A percentile compares a stretch with the other conserved stretches of the same genome.
Evolutionary conservation across 371 early-diverging fungal genomes (phyloP).

Genomic region (Amoeboradix gromovi): DNA sequence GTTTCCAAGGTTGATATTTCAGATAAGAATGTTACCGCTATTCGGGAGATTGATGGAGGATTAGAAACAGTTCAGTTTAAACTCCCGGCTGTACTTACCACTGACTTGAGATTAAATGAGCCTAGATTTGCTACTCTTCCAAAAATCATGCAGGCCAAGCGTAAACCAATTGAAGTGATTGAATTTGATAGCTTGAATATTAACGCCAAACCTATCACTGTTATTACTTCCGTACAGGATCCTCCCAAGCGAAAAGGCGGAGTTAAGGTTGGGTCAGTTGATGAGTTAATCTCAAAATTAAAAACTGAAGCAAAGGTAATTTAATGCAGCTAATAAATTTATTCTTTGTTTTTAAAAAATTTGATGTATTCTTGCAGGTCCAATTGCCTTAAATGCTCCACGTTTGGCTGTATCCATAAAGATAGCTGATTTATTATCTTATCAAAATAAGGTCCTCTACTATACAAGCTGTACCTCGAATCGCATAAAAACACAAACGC

Average conservation of each 20-base stretch:
- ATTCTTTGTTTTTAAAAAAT: background rate
- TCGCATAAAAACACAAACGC: constrained; percentile 41
- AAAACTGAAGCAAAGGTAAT: constrained; percentile 33
- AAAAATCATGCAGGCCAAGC: constrained; percentile 93
- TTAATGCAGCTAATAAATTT: no score
- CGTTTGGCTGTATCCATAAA: background rate
- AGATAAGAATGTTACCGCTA: constrained; percentile 37
- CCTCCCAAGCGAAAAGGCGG: constrained; percentile 82
- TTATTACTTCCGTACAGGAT: constrained; percentile 60
- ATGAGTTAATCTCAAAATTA: constrained; percentile 56
- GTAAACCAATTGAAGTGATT: constrained; percentile 65
- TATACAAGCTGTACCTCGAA: constrained; percentile 18
- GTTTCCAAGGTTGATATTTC: constrained; percentile 70
- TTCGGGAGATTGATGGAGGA: constrained; percentile 89
- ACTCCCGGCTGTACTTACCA: constrained; percentile 71
- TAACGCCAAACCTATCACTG: constrained; percentile 47
- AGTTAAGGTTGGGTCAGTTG: constrained; percentile 67
- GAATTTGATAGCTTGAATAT: constrained; percentile 50
- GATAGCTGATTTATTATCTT: background rate
- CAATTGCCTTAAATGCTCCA: background rate
- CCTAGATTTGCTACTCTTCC: constrained; percentile 79
- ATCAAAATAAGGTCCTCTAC: background rate
- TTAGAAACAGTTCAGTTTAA: constrained; percentile 56
- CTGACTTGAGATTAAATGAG: constrained; percentile 82
- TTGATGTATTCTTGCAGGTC: background rate